phyloP scores from a whole-genome alignment of 805 yeast genomes.

The Torulaspora delbrueckii region DNA sequence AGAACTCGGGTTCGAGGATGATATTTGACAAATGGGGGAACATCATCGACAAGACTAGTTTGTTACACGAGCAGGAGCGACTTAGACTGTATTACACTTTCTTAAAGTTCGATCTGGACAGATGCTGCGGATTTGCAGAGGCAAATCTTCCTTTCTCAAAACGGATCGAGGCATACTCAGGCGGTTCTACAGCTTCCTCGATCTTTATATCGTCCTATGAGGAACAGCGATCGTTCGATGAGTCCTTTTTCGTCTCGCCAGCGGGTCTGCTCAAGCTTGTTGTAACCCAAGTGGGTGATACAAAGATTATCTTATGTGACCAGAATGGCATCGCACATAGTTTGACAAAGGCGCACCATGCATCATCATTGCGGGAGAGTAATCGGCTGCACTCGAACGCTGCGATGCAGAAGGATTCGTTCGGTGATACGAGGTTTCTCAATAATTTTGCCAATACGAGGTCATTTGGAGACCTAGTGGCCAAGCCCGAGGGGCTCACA shows the following conservation, averaged over 20 bases:
- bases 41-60: slow-evolving; percentile 33
- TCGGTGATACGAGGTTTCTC: slow-evolving; percentile 81
- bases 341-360: slow-evolving; percentile 79
- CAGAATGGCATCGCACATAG: slow-evolving; percentile 72
- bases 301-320: slow-evolving; percentile 83
- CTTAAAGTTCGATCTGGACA: slow-evolving; percentile 30
- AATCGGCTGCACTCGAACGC: slow-evolving; percentile 62
- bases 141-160: slow-evolving; percentile 19
- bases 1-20: slow-evolving; percentile 32
- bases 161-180: slow-evolving; percentile 31
- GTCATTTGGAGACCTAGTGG: slow-evolving; percentile 83
- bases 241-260: slow-evolving; percentile 47
- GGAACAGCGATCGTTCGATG: slow-evolving; percentile 23
- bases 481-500: slow-evolving; percentile 76
- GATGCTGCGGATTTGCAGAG: slow-evolving; percentile 27
- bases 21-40: slow-evolving; percentile 37
- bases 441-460: slow-evolving; percentile 85
- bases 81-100: slow-evolving; percentile 28
- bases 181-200: slow-evolving; percentile 75
- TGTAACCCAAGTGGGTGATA: slow-evolving; percentile 90
- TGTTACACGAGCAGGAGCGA: slow-evolving; percentile 33
- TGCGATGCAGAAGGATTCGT: slow-evolving; percentile 73
- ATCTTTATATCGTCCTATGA: slow-evolving; percentile 41
- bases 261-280: slow-evolving; percentile 60
- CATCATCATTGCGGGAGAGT: slow-evolving; percentile 74